Base-by-base conservation (phyloP, 257 asterid species). In the Nicotiana paniculata region DNA sequence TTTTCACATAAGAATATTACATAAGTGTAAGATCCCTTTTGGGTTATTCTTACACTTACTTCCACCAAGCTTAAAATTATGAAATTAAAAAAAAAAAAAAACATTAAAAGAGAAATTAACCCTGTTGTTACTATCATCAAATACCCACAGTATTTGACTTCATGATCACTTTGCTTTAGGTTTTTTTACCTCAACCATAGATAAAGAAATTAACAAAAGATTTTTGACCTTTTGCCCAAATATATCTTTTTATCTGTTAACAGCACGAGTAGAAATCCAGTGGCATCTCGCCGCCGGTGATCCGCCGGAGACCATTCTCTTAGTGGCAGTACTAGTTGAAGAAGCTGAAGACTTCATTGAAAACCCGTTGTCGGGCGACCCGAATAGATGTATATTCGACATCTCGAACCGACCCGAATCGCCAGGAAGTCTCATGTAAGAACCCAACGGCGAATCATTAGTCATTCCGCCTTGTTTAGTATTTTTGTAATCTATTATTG, bases 401-500 rank as follows among this genome's bases (percentile, higher is more conserved):
- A 83, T 28, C 7, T 86, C 80, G 51, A 89, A 90, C 81, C 95
- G 88, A 1, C 96, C 97, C 2, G 97, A 93, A 84, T 88, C 97
- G 18, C 97, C 95, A 0, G 98, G 93, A 80, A 95, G 93, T 85
- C 92, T 85, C 85, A 86, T 84, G 85, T 95, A 95, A 2, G 90
- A 84, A 51, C 90, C 81, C 0, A 92, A 87, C 1, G 90, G 89
- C 6, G 97, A 85, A 9, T 93, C 97, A 39, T 85, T 70, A 43
- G 48, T 35, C 43, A 77, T 48, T 17, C 87, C 81, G 1, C 81
- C 89, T 57, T 85, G 83, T 21, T 89, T 89, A 5, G 90, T 93
- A 82, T 85, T 89, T 85, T 86, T 95, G 86, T 93, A 93, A 65
- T 95, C 97, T 79, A 92, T 85, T 46, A 95, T 92, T 24, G 97